Evolutionary conservation across 495 filamentous ascomycete species (phyloP), one percentile per base, ranked within the genome.

Genomic region (Hypoxylon fuscum): DNA sequence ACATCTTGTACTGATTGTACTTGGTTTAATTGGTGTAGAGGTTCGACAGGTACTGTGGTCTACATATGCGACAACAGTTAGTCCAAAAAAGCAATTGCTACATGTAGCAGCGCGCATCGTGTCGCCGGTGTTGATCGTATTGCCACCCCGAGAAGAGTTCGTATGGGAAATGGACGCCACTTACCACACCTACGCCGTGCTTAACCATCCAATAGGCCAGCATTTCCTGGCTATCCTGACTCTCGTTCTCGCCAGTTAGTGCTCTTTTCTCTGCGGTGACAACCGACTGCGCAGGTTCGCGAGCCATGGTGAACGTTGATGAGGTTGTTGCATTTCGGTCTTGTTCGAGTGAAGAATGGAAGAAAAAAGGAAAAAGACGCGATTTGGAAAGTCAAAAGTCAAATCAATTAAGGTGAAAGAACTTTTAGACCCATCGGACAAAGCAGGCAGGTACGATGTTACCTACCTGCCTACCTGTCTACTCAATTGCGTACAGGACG

Each of bases 121-220:
- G n/a, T n/a, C n/a, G n/a, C 51, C 14, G 17, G 37, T 46, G 62
- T 20, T 40, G 55, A 42, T 66, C 43, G 50, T 55, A 29, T 37
- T 15, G 50, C 50, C 52, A 55, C 50, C 14, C 21, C 7, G 18
- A 48, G 52, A 38, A 59, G 49, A 22, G 7, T 37, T 37, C 11
- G 43, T 20, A 34, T 18, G 10, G 15, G 38, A 40, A 22, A n/a
- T n/a, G 4, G 38, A 29, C 53, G 50, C 57, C 58, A 66, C 70
- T 70, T 35, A 72, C 70, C 62, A 68, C 62, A 6, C 68, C 70
- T 14, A 71, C 31, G 17, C 64, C 64, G 43, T 68, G 59, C 20
- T 68, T 37, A 15, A 52, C 7, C 34, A 64, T 54, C 51, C 46
- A 53, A 5, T 62, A n/a, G n/a, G n/a, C 47, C 32, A 72, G 52